A percentile compares a stretch with the other conserved stretches of the same genome.
Conservation (phyloP, 345 rosid genomes). For the Abelmoschus esculentus region DNA sequence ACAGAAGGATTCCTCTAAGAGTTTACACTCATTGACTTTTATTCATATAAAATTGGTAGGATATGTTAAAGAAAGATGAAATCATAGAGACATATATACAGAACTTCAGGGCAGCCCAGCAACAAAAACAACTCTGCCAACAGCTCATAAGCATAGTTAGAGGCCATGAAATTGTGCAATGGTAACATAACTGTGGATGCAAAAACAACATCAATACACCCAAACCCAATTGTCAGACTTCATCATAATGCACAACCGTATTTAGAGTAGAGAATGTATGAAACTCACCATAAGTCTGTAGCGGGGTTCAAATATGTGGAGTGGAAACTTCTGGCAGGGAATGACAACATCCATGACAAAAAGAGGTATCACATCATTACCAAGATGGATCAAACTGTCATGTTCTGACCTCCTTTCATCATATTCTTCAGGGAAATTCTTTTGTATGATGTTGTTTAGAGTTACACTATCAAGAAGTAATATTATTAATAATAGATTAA, state of each 20-base stretch:
- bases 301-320: constrained; percentile 87
- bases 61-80: background rate
- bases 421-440: constrained; percentile 78
- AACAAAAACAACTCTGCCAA: background rate
- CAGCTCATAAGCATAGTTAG: background rate
- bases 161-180: background rate
- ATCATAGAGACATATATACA: background rate
- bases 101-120: background rate
- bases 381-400: constrained; percentile 56
- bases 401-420: constrained; percentile 87
- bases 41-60: background rate
- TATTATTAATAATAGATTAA: constrained; percentile 4
- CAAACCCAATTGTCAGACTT: background rate
- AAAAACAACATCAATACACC: background rate
- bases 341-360: constrained; percentile 86
- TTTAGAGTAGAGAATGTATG: constrained; percentile 17
- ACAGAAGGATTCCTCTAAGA: background rate
- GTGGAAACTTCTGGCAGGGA: constrained; percentile 85
- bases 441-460: constrained; percentile 76
- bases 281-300: constrained; percentile 87
- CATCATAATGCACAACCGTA: background rate
- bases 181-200: background rate
- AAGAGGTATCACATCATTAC: constrained; percentile 80
- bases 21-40: background rate
- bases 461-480: constrained; percentile 57